A percentile compares a stretch with the other conserved stretches of the same genome.
These are phyloP conservation scores for Pseudogymnoascus sp. DNA, from an alignment of 2,329 filamentous ascomycete species.

Conservation along the genomic window DNA sequence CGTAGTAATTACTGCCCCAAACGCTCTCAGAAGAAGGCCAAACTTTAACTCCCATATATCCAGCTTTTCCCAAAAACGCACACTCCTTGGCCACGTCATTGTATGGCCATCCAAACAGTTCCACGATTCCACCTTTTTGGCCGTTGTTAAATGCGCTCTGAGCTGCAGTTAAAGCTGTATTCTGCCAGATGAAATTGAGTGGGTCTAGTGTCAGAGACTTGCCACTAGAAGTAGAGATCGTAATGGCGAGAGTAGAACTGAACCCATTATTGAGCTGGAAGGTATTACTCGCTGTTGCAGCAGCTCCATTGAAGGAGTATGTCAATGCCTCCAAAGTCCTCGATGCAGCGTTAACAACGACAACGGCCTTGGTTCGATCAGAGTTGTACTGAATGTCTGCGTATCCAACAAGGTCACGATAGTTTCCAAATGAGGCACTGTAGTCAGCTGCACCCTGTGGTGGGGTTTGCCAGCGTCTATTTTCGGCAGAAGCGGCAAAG, in stretches of 20 bases:
- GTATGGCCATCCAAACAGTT: slow-evolving; percentile 29
- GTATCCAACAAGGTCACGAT: slow-evolving; percentile 27
- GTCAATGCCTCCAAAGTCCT: slow-evolving; percentile 24
- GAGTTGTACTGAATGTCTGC: slow-evolving; percentile 28
- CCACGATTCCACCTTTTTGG: slow-evolving; percentile 27
- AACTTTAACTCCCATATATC: slow-evolving; percentile 30
- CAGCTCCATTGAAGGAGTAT: slow-evolving; percentile 15
- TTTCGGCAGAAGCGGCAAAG: slow-evolving; percentile 23
- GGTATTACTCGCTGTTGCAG: slow-evolving; percentile 18
- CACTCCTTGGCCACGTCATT: slow-evolving; percentile 28
- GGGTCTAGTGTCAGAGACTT: slow-evolving; percentile 24
- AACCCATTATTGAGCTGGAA: slow-evolving; percentile 22
- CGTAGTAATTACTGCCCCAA: slow-evolving; percentile 28
- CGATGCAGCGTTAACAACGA: slow-evolving; percentile 25
- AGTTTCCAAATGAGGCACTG: slow-evolving; percentile 22
- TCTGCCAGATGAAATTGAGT: slow-evolving; percentile 27
- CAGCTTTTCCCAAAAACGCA: slow-evolving; percentile 25
- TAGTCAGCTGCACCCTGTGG: slow-evolving; percentile 21
- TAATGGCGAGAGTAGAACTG: slow-evolving; percentile 19
- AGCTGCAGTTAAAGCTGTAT: slow-evolving; percentile 21
- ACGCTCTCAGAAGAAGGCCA: slow-evolving; percentile 27
- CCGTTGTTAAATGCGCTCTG: slow-evolving; percentile 24
- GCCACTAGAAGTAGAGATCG: slow-evolving; percentile 21
- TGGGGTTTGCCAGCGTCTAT: slow-evolving; percentile 28
- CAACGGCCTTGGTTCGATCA: slow-evolving; percentile 23